phyloP scores from a whole-genome alignment of 768 basidiomycete genomes.

The Lactarius vividus region DNA sequence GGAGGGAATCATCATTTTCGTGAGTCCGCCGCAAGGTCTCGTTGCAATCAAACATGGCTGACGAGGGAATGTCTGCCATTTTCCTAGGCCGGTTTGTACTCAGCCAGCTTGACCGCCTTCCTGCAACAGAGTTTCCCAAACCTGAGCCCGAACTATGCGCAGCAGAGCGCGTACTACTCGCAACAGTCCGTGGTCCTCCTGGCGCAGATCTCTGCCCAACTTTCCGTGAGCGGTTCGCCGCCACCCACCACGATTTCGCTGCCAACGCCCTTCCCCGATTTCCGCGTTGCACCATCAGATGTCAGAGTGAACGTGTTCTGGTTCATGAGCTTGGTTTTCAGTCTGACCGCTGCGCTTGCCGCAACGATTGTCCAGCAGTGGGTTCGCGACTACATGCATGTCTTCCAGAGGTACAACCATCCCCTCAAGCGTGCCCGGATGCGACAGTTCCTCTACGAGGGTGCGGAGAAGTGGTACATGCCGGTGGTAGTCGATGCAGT shows the following conservation, averaged over 20 bases:
- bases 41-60: background rate
- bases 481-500: conserved; percentile 42
- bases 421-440: conserved; percentile 39
- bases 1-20: conserved; percentile 43
- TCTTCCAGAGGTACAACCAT: conserved; percentile 35
- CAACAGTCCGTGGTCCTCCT: conserved; percentile 15
- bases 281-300: conserved; percentile 32
- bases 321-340: conserved; percentile 39
- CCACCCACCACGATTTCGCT: background rate
- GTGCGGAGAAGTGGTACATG: conserved; percentile 41
- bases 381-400: background rate
- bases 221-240: conserved; percentile 5
- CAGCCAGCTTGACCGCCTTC: conserved; percentile 13
- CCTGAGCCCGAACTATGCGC: conserved; percentile 4
- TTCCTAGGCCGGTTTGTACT: background rate
- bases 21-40: conserved; percentile 25
- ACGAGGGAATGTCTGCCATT: too few species aligned
- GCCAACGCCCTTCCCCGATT: background rate
- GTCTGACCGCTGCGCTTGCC: conserved; percentile 41
- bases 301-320: conserved; percentile 42
- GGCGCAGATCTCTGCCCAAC: conserved; percentile 16
- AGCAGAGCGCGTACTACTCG: background rate
- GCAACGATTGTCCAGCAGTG: conserved; percentile 38
- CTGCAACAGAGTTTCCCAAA: conserved; percentile 12
- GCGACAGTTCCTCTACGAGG: conserved; percentile 38